Base-by-base conservation (phyloP, 176 grass and related monocot genomes). In the Juncus inflexus region DNA sequence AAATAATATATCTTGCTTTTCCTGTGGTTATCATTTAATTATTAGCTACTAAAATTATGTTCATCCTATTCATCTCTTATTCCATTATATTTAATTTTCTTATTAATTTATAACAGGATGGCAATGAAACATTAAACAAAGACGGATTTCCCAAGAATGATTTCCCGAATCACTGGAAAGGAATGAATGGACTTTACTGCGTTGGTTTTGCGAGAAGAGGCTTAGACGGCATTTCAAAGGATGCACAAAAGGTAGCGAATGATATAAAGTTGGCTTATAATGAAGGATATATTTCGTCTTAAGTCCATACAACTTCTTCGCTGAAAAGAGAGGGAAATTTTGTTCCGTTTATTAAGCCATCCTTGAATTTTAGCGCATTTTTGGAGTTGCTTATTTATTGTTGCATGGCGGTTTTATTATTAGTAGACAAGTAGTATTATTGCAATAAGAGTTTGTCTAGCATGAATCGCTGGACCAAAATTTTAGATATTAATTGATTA, bases 131-230 rank as follows among this genome's bases (percentile, higher is more conserved):
- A 72, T 37, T 89, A 10, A 75, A 83, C 2, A 52, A 80, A 3
- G 54, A 81, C 35, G 79, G 90, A 60, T 67, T 81, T 54, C 82
- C 86, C 1, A 86, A 65, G 52, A 78, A 74, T 8, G 35, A 50
- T 14, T 78, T 76, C 60, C 79, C 86, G 12, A 15, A 89, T 41
- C 85, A 89, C 3, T 89, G 82, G 90, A 89, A 89, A 73, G 85
- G 90, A 45, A 19, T 9, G 39, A 83, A 83, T 2, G 82, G 90
- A 56, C 37, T 89, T 9, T 95, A 89, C 40, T 81, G 52, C 47
- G 72, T 78, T 11, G 90, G 81, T 5, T 74, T 95, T 38, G 76
- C 50, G 1, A 80, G 70, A 64, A 85, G 49, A 37, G 90, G 85
- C 10, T 3, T 95, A 19, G 15, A 67, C 63, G 85, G 90, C 5